Conservation (phyloP, 2,329 filamentous ascomycete genomes). For the Nannizziopsis arthrosporioides region DNA sequence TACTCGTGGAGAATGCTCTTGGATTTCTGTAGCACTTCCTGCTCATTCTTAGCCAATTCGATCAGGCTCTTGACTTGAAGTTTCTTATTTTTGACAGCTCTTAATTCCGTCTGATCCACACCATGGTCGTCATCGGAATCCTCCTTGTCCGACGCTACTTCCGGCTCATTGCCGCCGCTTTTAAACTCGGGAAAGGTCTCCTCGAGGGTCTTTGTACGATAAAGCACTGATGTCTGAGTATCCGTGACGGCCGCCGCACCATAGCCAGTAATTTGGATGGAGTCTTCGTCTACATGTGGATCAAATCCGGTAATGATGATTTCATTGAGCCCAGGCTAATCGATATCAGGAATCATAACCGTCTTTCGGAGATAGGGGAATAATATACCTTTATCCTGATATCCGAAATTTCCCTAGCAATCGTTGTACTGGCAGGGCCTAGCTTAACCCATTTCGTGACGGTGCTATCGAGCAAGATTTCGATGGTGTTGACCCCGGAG, state of each 20-base stretch:
- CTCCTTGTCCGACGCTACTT: slow-evolving; percentile 1
- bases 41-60: slow-evolving; percentile 21
- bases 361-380: neutral
- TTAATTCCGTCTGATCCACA: slow-evolving; percentile 15
- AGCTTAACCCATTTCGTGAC: slow-evolving; percentile 51
- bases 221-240: slow-evolving; percentile 48
- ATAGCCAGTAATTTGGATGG: slow-evolving; percentile 49
- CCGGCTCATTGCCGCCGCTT: slow-evolving; percentile 27
- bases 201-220: slow-evolving; percentile 44
- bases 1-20: slow-evolving; percentile 27
- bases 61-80: slow-evolving; percentile 25
- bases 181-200: slow-evolving; percentile 40
- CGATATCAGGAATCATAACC: neutral
- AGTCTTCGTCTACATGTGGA: slow-evolving; percentile 43
- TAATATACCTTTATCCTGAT: slow-evolving; percentile 38
- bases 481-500: slow-evolving; percentile 13
- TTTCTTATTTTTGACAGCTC: slow-evolving; percentile 22
- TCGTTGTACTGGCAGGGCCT: slow-evolving; percentile 50
- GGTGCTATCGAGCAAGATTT: slow-evolving; percentile 44
- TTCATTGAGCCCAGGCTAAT: slow-evolving; percentile 44
- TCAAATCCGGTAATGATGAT: slow-evolving; percentile 46
- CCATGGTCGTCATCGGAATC: slow-evolving; percentile 20
- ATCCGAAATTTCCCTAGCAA: slow-evolving; percentile 49
- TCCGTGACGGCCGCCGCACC: slow-evolving; percentile 50
- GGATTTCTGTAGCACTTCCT: slow-evolving; percentile 19